Evolutionary conservation across 371 early-diverging fungal species (phyloP), one percentile per base, ranked within the genome.

Genomic region (Capillidium rhysosporum): DNA sequence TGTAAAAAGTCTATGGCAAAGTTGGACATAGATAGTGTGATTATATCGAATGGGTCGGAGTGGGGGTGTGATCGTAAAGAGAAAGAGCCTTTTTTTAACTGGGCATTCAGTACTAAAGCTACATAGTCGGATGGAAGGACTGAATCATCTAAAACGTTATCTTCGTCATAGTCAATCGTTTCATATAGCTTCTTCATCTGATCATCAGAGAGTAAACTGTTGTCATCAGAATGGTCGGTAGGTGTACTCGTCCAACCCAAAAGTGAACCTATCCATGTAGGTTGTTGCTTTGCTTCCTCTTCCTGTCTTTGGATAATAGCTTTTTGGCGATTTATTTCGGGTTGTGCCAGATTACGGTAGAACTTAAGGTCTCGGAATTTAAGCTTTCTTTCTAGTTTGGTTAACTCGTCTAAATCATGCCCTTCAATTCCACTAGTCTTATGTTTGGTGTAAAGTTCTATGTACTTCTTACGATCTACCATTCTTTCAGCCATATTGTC

Each of bases 121-220:
- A 85, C 75, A 1, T 80, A 77, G 69, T 92, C 90, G 56, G 79
- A 74, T 1, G 89, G 86, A 28, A 87, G 59, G 52, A 84, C 89
- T 2, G 80, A 66, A 8, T 74, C 73, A 16, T 78, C 61, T 5
- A 70, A 69, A 0, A 82, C 78, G 18, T 77, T 69, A 23, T 81
- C 76, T 51, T 89, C 89, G 58, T 97, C 84, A 63, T 83, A 93
- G 57, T 95, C 98, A 59, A 97, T 92, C 1, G 92, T 85, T 38
- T 94, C 84, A 67, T 89, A 92, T 20, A 97, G 73, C 59, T 89
- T 82, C 57, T 86, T 69, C 24, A 82, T 75, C 55, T 92, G 85
- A 39, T 77, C 80, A 26, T 88, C 87, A 1, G 79, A 75, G 23
- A 79, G 67, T 0, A 71, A 66, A 1, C 74, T 54, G 12, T 68